Base-by-base conservation (phyloP, 169 alveolate genomes). In the Plasmodium gaboni region DNA sequence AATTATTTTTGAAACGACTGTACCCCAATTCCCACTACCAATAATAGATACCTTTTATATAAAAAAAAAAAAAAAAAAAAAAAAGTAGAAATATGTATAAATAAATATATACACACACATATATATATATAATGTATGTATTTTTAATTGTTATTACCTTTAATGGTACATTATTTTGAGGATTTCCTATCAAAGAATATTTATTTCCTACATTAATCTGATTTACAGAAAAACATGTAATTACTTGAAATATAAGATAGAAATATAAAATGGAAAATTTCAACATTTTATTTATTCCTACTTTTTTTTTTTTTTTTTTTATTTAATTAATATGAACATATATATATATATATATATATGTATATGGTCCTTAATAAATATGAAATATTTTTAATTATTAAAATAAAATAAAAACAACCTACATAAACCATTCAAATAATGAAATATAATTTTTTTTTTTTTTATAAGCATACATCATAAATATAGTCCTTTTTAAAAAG, bases 11-110 rank as follows among this genome's bases (percentile, higher is more conserved):
- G 97, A 95, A 38, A 94, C 91, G 26, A 96, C 98, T 17, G 97
- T 92, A 7, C 98, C 98, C 98, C 98, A 96, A 76, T 94, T 95
- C 2, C 98, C 98, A 67, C 98, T 92, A 38, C 97, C 98, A 60
- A 96, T 87, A 4, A 96, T 92, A 63, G 96, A 88, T 26, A 96
- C 97, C 98, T 93, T 65, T 38, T 38, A 38, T 38, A 38, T 26
- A 53, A 24, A 15, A 60, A 60, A 53, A 53, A 28, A 28, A 28
- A 28, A 28, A 7, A 61, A 60, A 60, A 19, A 17, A 38, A 28
- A 15, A 38, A 7, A 10, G 22, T 19, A 68, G 15, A 68, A 15
- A 42, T 68, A 17, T 42, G 44, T 67, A 28, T 67, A 67, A 2
- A 67, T 65, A 65, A 12, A 65, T 65, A 60, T 19, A 60, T 60